Evolutionary conservation across 495 filamentous ascomycete genomes (phyloP), one percentile per base, ranked within the genome.

Genomic region (Lichenothelia convexa): DNA sequence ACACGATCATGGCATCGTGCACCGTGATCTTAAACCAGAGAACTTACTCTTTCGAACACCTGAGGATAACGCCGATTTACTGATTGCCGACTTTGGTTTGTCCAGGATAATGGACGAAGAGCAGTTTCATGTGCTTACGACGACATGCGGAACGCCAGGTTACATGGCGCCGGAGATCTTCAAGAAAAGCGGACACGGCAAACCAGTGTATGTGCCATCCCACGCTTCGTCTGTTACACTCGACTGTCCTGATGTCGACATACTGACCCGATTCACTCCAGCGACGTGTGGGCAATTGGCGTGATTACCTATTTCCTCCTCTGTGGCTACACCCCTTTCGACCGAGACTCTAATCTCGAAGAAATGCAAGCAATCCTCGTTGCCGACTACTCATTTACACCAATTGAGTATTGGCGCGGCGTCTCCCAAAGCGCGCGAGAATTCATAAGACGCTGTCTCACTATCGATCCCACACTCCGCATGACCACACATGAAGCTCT

Each of bases 331-430:
- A 95, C 91, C 9, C 89, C 91, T 36, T 97, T 97, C 53, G 89
- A 97, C 62, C 79, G 91, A 16, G 89, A 97, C 55, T 84, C 75
- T 33, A 92, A 97, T 57, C 73, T 94, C 45, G 89, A 97, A 58
- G 89, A 97, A 64, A 93, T 97, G 86, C 85, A 95, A 61, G 89
- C 91, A 39, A 97, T 97, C 56, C 70, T 95, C 26, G 75, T 81
- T 35, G 89, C 91, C 20, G 85, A 95, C 62, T 97, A 95, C 63
- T 75, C 70, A 54, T 97, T 95, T 58, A 85, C 80, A n/a, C 89
- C 89, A 4, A 56, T 80, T 35, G 87, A 95, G 48, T 94, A 93
- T 67, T 97, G 91, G 89, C 79, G 84, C 44, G 78, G 78, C 38
- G 85, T 97, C 38, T 86, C 79, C n/a, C 65, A 76, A 30, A 61